These are phyloP conservation scores for Syncephalastrum monosporum DNA, from an alignment of 371 early-diverging fungal species.

Conservation along the genomic window DNA sequence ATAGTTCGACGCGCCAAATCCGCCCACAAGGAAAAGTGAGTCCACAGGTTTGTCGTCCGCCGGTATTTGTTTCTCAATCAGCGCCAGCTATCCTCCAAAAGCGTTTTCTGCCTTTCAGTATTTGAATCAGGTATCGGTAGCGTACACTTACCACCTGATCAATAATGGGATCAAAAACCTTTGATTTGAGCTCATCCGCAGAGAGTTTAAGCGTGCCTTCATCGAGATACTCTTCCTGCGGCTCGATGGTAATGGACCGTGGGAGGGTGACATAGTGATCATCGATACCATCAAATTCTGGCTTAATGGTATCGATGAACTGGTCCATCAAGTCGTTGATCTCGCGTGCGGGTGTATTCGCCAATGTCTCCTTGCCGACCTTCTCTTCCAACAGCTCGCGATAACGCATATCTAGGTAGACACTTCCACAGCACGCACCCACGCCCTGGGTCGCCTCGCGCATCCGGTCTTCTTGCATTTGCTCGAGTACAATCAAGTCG, in stretches of 20 bases:
- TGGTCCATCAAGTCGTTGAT: conserved; percentile 53
- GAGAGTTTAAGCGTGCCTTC: conserved; percentile 50
- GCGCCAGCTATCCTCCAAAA: conserved; percentile 24
- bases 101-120: background rate
- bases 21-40: conserved; percentile 45
- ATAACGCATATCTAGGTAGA: conserved; percentile 53
- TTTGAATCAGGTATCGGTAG: background rate
- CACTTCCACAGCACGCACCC: conserved; percentile 61
- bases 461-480: conserved; percentile 28
- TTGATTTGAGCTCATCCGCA: conserved; percentile 44
- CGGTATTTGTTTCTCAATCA: conserved; percentile 26
- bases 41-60: conserved; percentile 18
- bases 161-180: conserved; percentile 61
- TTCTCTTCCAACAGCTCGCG: conserved; percentile 37
- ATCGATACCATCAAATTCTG: conserved; percentile 54
- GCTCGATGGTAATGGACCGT: conserved; percentile 26
- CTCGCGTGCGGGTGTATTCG: conserved; percentile 38
- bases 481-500: conserved; percentile 48
- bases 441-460: conserved; percentile 60
- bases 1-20: conserved; percentile 50
- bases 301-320: conserved; percentile 56
- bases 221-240: conserved; percentile 32
- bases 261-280: conserved; percentile 54
- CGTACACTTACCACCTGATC: conserved; percentile 40
- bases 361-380: conserved; percentile 39